phyloP scores from a whole-genome alignment of 177 flowering plant genomes.

The Tripterygium wilfordii region DNA sequence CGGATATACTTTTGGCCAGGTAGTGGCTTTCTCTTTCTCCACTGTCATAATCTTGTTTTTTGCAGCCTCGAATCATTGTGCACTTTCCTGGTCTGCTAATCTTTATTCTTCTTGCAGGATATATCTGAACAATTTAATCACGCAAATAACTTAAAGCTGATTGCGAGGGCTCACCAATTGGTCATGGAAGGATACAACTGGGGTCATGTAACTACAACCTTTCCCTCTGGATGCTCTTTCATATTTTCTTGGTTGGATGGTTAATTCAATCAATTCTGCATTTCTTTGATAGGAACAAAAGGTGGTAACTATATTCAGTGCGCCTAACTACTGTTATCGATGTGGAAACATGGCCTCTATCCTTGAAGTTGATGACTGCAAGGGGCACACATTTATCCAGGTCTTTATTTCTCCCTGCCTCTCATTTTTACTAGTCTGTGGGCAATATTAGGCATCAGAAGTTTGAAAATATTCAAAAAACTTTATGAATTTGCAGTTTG shows the following conservation, averaged over 20 bases:
- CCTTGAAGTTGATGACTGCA: constrained; percentile 77
- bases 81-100: neutral
- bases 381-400: constrained; percentile 74
- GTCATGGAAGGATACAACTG: constrained; percentile 79
- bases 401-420: too few relatives aligned
- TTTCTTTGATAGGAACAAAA: constrained; percentile 60
- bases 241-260: neutral
- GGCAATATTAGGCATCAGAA: too few relatives aligned
- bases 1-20: constrained; percentile 78
- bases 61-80: neutral
- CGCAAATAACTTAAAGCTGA: constrained; percentile 63
- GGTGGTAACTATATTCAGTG: constrained; percentile 78
- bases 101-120: constrained; percentile 33
- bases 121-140: too few relatives aligned
- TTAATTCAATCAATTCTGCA: neutral
- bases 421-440: too few relatives aligned
- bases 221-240: neutral
- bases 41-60: too few relatives aligned
- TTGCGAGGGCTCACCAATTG: constrained; percentile 81
- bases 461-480: too few relatives aligned
- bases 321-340: too few relatives aligned
- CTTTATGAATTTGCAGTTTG: too few relatives aligned
- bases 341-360: constrained; percentile 90
- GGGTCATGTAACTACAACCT: constrained; percentile 50
- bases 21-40: constrained; percentile 12